phyloP scores from a whole-genome alignment of 176 grass and related monocot genomes.

The maize (Zea mays) region Zm-B73-REFERENCE-NAM-5.0 NC_050100.1:161601001-161601500 shows the following conservation, averaged over 20 bases:
- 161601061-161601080: conserved; percentile 93
- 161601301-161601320: not conserved
- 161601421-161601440: not conserved
- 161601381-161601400: not conserved
- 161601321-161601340: not conserved
- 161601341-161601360: not conserved
- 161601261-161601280: not conserved
- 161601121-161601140: too few species aligned
- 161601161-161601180: too few species aligned
- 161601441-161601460: not conserved
- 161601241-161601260: too few species aligned
- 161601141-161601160: too few species aligned
- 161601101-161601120: conserved; percentile 69
- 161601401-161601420: not conserved
- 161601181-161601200: too few species aligned
- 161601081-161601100: conserved; percentile 96
- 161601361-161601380: conserved; percentile 10
- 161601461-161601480: conserved; percentile 17
- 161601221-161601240: too few species aligned
- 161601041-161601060: conserved; percentile 98
- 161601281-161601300: not conserved
- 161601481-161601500: not conserved
- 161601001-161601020: conserved; percentile 57
- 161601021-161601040: conserved; percentile 98
- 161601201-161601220: too few species aligned